phyloP scores from a whole-genome alignment of 139 green algal species.

The Micractinium conductrix region DNA sequence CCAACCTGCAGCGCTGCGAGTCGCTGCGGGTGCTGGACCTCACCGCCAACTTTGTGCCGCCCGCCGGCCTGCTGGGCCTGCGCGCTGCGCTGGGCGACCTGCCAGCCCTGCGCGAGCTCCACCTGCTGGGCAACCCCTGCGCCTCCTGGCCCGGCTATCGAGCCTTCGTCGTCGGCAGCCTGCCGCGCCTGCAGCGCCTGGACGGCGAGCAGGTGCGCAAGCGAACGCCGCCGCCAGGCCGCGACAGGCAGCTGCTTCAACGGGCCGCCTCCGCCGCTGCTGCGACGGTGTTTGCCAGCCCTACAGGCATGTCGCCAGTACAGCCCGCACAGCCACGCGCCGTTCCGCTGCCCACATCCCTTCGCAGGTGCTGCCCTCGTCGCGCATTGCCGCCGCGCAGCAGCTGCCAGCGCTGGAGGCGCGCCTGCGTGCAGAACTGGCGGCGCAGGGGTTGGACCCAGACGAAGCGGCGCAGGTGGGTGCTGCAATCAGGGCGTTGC shows the following conservation, averaged over 20 bases:
- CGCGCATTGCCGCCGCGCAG: slow-evolving; percentile 18
- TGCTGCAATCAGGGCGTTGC: no score
- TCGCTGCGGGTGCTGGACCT: slow-evolving; percentile 91
- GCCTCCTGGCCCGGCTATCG: slow-evolving; percentile 80
- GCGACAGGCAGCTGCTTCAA: no score
- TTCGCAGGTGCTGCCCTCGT: slow-evolving; percentile 3
- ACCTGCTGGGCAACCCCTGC: slow-evolving; percentile 92
- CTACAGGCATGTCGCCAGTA: background rate
- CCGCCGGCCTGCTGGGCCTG: slow-evolving; percentile 59
- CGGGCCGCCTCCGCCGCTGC: no score
- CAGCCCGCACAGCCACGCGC: background rate
- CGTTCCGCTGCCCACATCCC: slow-evolving; percentile 56
- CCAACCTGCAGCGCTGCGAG: slow-evolving; percentile 93
- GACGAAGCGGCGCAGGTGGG: slow-evolving; percentile 10
- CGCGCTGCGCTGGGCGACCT: slow-evolving; percentile 56
- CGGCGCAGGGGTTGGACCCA: slow-evolving; percentile 4
- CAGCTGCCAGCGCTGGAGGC: slow-evolving; percentile 12
- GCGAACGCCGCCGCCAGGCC: no score
- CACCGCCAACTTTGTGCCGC: slow-evolving; percentile 85
- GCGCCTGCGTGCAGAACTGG: slow-evolving; percentile 13
- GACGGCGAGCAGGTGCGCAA: slow-evolving; percentile 30
- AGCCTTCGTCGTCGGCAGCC: slow-evolving; percentile 78
- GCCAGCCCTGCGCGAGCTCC: slow-evolving; percentile 69
- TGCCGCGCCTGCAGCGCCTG: slow-evolving; percentile 76
- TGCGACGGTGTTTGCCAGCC: background rate